phyloP scores from a whole-genome alignment of 805 yeast species.

The Schwanniomyces occidentalis region DNA sequence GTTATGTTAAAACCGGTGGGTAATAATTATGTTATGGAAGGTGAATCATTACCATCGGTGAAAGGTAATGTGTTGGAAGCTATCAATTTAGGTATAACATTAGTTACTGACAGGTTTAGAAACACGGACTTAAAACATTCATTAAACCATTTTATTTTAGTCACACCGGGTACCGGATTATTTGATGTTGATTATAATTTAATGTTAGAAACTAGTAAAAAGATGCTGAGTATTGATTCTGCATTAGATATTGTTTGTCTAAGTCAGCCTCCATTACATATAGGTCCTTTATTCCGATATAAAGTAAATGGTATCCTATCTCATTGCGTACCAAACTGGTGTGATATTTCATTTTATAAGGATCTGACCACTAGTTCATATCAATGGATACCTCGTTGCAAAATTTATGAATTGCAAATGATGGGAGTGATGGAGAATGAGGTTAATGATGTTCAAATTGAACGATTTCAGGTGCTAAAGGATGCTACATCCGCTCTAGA shows the following conservation, averaged over 20 bases:
- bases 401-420: slow-evolving; percentile 94
- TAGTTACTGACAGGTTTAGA: slow-evolving; percentile 72
- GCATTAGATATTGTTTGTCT: slow-evolving; percentile 88
- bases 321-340: slow-evolving; percentile 92
- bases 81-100: slow-evolving; percentile 76
- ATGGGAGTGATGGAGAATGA: slow-evolving; percentile 97
- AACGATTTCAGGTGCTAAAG: slow-evolving; percentile 46
- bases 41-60: slow-evolving; percentile 77
- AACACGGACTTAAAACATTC: slow-evolving; percentile 89
- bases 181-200: slow-evolving; percentile 87
- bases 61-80: slow-evolving; percentile 91
- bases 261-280: slow-evolving; percentile 88
- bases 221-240: slow-evolving; percentile 74
- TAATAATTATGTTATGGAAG: slow-evolving; percentile 43
- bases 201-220: slow-evolving; percentile 70
- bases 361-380: slow-evolving; percentile 45
- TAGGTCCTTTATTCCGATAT: slow-evolving; percentile 84
- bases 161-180: slow-evolving; percentile 91
- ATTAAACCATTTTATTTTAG: slow-evolving; percentile 81
- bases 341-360: slow-evolving; percentile 89
- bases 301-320: slow-evolving; percentile 48
- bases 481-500: slow-evolving; percentile 47
- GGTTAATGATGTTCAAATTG: slow-evolving; percentile 64
- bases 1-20: slow-evolving; percentile 48
- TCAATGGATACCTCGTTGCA: slow-evolving; percentile 92